phyloP scores from a whole-genome alignment of 768 basidiomycete genomes.

The Collybiopsis luxurians region DNA sequence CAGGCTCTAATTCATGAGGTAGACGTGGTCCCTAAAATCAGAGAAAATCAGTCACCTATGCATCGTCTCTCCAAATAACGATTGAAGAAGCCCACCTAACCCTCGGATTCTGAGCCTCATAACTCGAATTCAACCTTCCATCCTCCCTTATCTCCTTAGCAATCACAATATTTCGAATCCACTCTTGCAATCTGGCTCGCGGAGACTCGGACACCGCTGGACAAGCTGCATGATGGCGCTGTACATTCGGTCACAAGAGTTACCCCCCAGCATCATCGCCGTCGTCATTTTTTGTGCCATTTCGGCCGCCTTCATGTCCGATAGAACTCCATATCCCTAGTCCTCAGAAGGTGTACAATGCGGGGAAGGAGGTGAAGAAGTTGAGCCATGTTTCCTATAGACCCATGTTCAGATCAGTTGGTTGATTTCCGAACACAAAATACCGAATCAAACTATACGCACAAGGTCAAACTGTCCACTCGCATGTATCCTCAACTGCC shows the following conservation, averaged over 20 bases:
- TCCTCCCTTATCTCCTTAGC: constrained; percentile 26
- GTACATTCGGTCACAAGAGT: constrained; percentile 40
- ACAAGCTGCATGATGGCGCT: constrained; percentile 37
- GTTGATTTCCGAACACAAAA: background rate
- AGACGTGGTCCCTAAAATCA: background rate
- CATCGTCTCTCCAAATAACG: too few relatives aligned
- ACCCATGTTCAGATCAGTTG: background rate
- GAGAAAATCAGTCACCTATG: too few relatives aligned
- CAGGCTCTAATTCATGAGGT: background rate
- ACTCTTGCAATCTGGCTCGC: constrained; percentile 39
- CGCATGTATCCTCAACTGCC: background rate
- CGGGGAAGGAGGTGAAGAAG: constrained; percentile 36
- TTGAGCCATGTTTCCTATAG: constrained; percentile 36
- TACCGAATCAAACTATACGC: too few relatives aligned
- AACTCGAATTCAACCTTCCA: constrained; percentile 26
- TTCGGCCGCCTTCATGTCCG: constrained; percentile 21
- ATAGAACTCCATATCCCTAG: constrained; percentile 39
- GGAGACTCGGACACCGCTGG: constrained; percentile 36
- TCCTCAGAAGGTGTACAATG: constrained; percentile 44
- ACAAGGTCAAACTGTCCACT: background rate
- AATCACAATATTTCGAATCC: constrained; percentile 36
- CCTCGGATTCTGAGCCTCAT: constrained; percentile 27
- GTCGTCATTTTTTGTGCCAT: constrained; percentile 29
- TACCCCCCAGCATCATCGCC: too few relatives aligned
- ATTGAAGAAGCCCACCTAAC: too few relatives aligned